These are phyloP conservation scores for Antitrichia curtipendula DNA, from an alignment of 225 moss, liverwort and hornwort genomes.

Conservation along the genomic window DNA sequence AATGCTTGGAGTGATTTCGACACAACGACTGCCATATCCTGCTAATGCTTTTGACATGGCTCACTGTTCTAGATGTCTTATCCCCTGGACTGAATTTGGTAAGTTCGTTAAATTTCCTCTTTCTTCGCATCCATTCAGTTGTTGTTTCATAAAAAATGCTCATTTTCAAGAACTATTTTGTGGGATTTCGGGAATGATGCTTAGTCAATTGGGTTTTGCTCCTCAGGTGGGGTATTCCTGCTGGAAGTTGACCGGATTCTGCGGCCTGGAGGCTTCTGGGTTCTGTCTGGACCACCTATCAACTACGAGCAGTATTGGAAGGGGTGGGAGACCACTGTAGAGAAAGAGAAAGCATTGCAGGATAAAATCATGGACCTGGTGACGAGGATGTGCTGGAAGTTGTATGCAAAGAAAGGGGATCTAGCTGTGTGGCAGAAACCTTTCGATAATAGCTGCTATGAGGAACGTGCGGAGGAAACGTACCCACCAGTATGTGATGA, in stretches of 20 bases:
- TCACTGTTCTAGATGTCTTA: constrained; percentile 86
- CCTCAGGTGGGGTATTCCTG: constrained; percentile 73
- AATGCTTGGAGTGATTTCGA: constrained; percentile 81
- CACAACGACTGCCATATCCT: constrained; percentile 83
- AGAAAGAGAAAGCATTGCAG: constrained; percentile 61
- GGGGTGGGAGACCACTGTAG: constrained; percentile 72
- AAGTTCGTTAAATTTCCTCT: neutral
- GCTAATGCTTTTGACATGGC: constrained; percentile 93
- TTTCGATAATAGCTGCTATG: constrained; percentile 61
- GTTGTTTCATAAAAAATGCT: neutral
- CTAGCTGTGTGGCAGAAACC: constrained; percentile 96
- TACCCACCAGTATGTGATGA: constrained; percentile 86
- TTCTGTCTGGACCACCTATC: constrained; percentile 87
- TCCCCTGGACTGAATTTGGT: constrained; percentile 96
- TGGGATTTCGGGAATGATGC: neutral
- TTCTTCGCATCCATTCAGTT: neutral
- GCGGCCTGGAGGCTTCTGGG: constrained; percentile 95
- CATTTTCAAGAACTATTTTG: neutral
- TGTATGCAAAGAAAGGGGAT: constrained; percentile 64
- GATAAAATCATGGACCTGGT: constrained; percentile 60
- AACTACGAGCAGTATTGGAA: constrained; percentile 83
- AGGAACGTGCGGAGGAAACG: constrained; percentile 45
- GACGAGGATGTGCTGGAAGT: constrained; percentile 69
- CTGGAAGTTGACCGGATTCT: constrained; percentile 88
- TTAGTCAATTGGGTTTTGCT: neutral